phyloP scores from a whole-genome alignment of 306 rosid genomes.

The Crotalaria pallida region DNA sequence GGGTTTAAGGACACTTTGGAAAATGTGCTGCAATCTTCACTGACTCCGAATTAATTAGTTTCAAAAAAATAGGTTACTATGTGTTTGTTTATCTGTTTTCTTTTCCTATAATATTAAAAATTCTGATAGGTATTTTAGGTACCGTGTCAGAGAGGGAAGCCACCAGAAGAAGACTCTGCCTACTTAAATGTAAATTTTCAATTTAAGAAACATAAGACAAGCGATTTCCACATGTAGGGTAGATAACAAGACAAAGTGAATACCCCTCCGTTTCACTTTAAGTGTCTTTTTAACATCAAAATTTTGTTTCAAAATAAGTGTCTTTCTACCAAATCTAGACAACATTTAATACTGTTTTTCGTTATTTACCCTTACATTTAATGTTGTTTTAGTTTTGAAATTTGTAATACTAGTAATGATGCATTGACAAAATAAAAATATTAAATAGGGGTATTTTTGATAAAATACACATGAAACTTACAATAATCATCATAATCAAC shows the following conservation, averaged over 20 bases:
- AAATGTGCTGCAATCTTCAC: conserved; percentile 22
- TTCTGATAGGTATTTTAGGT: background rate
- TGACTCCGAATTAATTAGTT: background rate
- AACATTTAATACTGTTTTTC: no score
- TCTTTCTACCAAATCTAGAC: no score
- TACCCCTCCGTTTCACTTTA: no score
- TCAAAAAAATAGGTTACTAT: background rate
- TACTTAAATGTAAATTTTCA: background rate
- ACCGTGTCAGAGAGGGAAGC: conserved; percentile 24
- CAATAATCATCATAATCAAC: no score
- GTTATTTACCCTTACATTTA: no score
- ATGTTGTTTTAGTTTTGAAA: no score
- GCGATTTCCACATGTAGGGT: background rate
- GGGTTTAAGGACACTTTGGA: conserved; percentile 15
- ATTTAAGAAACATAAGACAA: conserved; percentile 1
- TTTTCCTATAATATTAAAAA: background rate
- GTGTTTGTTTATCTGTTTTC: background rate
- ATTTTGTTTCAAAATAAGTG: no score
- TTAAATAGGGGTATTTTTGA: no score
- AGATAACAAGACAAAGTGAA: background rate
- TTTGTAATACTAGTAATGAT: no score
- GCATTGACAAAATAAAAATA: no score
- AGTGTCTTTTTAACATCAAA: no score
- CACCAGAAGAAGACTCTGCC: background rate
- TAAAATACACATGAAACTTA: no score